Conservation (phyloP, 331 rosid species). For the Malus hybrid region DNA sequence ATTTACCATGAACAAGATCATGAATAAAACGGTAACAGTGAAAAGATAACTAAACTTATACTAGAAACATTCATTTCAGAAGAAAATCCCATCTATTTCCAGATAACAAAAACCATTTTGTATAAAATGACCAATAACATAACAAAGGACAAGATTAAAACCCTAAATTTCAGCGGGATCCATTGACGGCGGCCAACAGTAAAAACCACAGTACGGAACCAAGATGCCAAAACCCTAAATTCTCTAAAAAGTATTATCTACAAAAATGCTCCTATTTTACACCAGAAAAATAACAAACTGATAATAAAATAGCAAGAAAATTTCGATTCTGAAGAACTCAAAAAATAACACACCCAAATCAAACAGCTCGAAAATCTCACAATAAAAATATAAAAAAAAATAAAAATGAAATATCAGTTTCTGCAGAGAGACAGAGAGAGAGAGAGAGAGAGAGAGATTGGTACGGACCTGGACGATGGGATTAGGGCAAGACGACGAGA, state of each 20-base stretch:
- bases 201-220: not conserved
- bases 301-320: too few species aligned
- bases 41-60: not conserved
- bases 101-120: not conserved
- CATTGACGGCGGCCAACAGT: not conserved
- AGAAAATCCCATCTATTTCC: not conserved
- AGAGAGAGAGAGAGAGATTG: not conserved
- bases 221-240: slow-evolving; percentile 11
- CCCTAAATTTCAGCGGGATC: not conserved
- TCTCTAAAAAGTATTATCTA: not conserved
- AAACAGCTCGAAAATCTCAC: not conserved
- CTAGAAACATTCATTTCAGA: not conserved
- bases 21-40: not conserved
- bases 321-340: not conserved
- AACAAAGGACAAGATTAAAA: not conserved
- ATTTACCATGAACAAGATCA: not conserved
- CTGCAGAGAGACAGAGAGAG: too few species aligned
- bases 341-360: not conserved
- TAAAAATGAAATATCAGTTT: not conserved
- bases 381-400: not conserved
- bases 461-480: not conserved
- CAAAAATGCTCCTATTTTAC: not conserved
- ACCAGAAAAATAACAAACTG: not conserved
- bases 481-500: not conserved
- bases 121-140: not conserved